Conservation (phyloP, 495 filamentous ascomycete genomes). For the Podospora australis region DNA sequence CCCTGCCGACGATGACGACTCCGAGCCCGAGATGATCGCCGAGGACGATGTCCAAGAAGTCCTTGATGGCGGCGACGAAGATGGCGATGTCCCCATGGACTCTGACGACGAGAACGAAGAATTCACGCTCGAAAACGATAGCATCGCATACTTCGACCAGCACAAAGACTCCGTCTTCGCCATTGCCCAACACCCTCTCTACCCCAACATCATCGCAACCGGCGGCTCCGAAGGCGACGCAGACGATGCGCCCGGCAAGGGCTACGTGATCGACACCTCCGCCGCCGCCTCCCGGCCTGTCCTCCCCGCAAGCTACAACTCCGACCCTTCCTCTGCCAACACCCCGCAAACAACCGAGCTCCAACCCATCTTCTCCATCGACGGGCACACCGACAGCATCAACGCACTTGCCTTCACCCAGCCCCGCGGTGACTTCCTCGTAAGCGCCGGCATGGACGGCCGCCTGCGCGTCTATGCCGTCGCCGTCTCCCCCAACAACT, state of each 20-base stretch:
- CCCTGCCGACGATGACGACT: slow-evolving; percentile 36
- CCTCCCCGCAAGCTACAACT: slow-evolving; percentile 68
- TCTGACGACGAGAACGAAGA: slow-evolving; percentile 61
- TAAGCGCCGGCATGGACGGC: slow-evolving; percentile 80
- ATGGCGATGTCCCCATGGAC: slow-evolving; percentile 70
- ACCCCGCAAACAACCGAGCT: slow-evolving; percentile 45
- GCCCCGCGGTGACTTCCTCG: slow-evolving; percentile 74
- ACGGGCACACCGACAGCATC: slow-evolving; percentile 86
- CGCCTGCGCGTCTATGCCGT: slow-evolving; percentile 64
- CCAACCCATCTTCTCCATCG: slow-evolving; percentile 57
- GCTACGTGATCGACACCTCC: slow-evolving; percentile 71
- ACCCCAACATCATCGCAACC: slow-evolving; percentile 72
- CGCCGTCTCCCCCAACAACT: slow-evolving; percentile 62
- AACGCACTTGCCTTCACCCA: slow-evolving; percentile 79
- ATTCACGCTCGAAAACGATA: slow-evolving; percentile 81
- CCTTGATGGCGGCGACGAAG: slow-evolving; percentile 57
- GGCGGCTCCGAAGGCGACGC: slow-evolving; percentile 80
- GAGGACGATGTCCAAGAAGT: slow-evolving; percentile 53
- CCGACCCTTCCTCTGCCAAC: slow-evolving; percentile 49
- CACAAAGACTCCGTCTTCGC: slow-evolving; percentile 88
- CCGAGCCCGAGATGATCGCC: slow-evolving; percentile 54
- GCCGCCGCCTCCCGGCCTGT: slow-evolving; percentile 55
- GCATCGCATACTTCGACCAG: slow-evolving; percentile 79
- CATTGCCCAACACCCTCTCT: slow-evolving; percentile 82
- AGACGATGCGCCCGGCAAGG: slow-evolving; percentile 51